A percentile compares a stretch with the other conserved stretches of the same genome.
Evolutionary conservation across 805 yeast genomes (phyloP).

Genomic region (Dipodascopsis uninucleata): DNA sequence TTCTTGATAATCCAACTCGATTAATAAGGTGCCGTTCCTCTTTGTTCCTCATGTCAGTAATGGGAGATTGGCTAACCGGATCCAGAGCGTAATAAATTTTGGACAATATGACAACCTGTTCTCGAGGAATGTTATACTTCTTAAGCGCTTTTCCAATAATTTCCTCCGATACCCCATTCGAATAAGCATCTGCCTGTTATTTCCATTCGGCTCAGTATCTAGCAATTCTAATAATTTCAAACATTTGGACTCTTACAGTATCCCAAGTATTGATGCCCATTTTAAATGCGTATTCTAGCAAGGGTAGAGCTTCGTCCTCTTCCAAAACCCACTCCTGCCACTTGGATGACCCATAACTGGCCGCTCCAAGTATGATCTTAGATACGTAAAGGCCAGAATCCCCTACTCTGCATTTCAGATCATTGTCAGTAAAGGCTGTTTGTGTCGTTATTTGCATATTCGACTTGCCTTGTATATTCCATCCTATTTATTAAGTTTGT

Average conservation of each 20-base stretch:
- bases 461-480: no score
- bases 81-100: constrained; percentile 36
- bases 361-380: background rate
- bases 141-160: constrained; percentile 53
- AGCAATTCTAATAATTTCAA: no score
- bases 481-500: no score
- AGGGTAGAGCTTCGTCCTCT: constrained; percentile 18
- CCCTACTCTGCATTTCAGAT: background rate
- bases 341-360: constrained; percentile 8
- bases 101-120: constrained; percentile 52
- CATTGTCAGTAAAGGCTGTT: no score
- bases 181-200: constrained; percentile 43
- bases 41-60: background rate
- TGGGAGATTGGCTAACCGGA: background rate
- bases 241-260: no score
- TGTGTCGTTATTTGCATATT: no score
- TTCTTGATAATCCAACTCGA: constrained; percentile 47
- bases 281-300: constrained; percentile 30
- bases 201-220: no score
- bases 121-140: constrained; percentile 50
- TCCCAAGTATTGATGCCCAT: constrained; percentile 43
- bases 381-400: background rate
- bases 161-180: constrained; percentile 43
- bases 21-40: constrained; percentile 42
- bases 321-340: constrained; percentile 25